phyloP scores from a whole-genome alignment of 768 basidiomycete species.

The Boletellus ananas region DNA sequence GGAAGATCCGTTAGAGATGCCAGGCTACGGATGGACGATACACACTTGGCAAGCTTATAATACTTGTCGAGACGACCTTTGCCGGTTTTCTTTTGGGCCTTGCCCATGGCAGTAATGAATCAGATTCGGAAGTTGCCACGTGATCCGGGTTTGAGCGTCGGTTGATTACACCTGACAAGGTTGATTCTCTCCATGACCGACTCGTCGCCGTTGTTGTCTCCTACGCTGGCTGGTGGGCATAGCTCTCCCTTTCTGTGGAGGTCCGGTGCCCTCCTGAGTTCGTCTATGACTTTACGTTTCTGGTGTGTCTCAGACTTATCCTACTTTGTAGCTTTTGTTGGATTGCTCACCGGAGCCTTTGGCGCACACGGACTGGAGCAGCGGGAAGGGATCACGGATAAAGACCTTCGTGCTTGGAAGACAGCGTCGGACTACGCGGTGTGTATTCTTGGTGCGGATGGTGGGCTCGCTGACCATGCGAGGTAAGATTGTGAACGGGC shows the following conservation, averaged over 20 bases:
- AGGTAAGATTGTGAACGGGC: conserved; percentile 61
- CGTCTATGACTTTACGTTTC: conserved; percentile 5
- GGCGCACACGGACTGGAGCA: conserved; percentile 60
- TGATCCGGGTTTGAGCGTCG: conserved; percentile 17
- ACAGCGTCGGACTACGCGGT: conserved; percentile 66
- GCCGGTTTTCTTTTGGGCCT: conserved; percentile 91
- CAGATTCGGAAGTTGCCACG: neutral
- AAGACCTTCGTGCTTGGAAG: conserved; percentile 55
- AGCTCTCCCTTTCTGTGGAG: conserved; percentile 37
- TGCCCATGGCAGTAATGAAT: conserved; percentile 48
- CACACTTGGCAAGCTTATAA: conserved; percentile 89
- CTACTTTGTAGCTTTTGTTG: conserved; percentile 36
- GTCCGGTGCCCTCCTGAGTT: conserved; percentile 42
- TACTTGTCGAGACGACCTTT: conserved; percentile 96
- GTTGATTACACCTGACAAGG: neutral
- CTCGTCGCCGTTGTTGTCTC: conserved; percentile 29
- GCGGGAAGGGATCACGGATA: conserved; percentile 45
- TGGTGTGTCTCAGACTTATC: neutral
- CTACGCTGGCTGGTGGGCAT: conserved; percentile 3
- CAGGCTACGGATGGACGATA: conserved; percentile 2
- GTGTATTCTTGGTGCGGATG: conserved; percentile 16
- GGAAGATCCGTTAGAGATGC: conserved; percentile 8
- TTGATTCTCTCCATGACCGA: conserved; percentile 20
- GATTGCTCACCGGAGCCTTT: conserved; percentile 63
- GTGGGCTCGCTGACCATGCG: conserved; percentile 7